Percentiles rank a stretch among this genome's conserved stretches.
phyloP scores from a whole-genome alignment of 192 early-diverging fungal genomes.

The Obelidium mucronatum region DNA sequence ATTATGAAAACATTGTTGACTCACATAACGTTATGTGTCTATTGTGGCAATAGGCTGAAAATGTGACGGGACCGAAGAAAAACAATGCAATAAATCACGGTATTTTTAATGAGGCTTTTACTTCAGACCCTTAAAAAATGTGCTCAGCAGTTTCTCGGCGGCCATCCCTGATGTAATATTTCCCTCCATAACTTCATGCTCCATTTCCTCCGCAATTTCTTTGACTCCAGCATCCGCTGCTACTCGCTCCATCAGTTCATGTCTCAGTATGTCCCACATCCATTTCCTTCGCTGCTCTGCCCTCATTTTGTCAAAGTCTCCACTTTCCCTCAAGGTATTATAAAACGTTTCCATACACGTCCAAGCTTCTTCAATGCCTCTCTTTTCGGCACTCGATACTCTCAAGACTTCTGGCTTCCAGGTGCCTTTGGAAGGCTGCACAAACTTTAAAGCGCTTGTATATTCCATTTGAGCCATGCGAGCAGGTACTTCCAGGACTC shows the following conservation, averaged over 20 bases:
- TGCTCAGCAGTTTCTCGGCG: slow-evolving; percentile 3
- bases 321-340: slow-evolving; percentile 54
- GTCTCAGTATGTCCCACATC: slow-evolving; percentile 76
- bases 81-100: neutral
- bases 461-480: slow-evolving; percentile 74
- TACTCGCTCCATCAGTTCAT: slow-evolving; percentile 64
- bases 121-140: slow-evolving; percentile 9
- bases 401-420: slow-evolving; percentile 66
- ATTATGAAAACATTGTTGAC: slow-evolving; percentile 7
- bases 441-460: slow-evolving; percentile 72
- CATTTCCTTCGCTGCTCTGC: slow-evolving; percentile 67
- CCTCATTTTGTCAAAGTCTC: slow-evolving; percentile 44
- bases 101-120: neutral
- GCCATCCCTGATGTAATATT: slow-evolving; percentile 18
- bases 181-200: slow-evolving; percentile 18
- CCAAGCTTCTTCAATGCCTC: slow-evolving; percentile 66
- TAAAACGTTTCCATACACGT: slow-evolving; percentile 65
- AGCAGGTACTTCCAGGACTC: slow-evolving; percentile 67
- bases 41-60: slow-evolving; percentile 31
- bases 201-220: slow-evolving; percentile 4
- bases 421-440: slow-evolving; percentile 45
- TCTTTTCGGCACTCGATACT: slow-evolving; percentile 61
- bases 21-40: slow-evolving; percentile 22
- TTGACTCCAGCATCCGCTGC: slow-evolving; percentile 1
- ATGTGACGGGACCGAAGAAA: neutral